Evolutionary conservation across 495 filamentous ascomycete species (phyloP), one percentile per base, ranked within the genome.

Genomic region (Penicillium canescens): DNA sequence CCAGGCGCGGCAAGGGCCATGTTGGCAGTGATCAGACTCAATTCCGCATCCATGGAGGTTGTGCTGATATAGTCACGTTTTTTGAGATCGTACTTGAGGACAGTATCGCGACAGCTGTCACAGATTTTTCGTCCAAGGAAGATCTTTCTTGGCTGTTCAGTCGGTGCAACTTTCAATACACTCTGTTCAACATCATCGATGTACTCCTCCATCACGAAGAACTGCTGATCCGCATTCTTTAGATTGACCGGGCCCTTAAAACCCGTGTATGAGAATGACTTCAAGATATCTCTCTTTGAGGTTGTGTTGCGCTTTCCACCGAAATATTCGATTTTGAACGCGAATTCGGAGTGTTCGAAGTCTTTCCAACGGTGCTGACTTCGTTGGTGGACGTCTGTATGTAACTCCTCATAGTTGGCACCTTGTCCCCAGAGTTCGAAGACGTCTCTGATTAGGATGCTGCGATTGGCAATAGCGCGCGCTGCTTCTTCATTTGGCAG

Each of bases 41-140:
- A 75, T 65, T 97, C 95, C 0, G 95, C 87, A 67, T 98, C 94
- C 92, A 99, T 97, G 11, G 88, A 91, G 0, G 94, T 99, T 0
- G 92, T 98, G 61, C 87, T 89, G 61, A 99, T 97, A 65, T 98
- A 98, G 38, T 77, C 74, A 6, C 94, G 81, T 69, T 94, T 96
- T 73, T 99, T 99, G 11, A 99, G 76, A 63, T 92, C 91, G 59
- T 94, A 92, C 52, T 81, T 88, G 21, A 80, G 73, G 16, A 92
- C 77, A n/a, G 84, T 66, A 23, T 86, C 79, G 37, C 92, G 76
- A 18, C 77, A 76, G 31, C 88, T 86, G 11, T 68, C 62, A 1
- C 75, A 85, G 11, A 97, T 63, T 43, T 80, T 82, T 3, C 92
- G 82, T 9, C 88, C 89, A 9, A 97, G 78, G 59, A 86, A 88